Evolutionary conservation across 345 rosid genomes (phyloP), one percentile per base, ranked within the genome.

Genomic region (Ailanthus altissimus): DNA sequence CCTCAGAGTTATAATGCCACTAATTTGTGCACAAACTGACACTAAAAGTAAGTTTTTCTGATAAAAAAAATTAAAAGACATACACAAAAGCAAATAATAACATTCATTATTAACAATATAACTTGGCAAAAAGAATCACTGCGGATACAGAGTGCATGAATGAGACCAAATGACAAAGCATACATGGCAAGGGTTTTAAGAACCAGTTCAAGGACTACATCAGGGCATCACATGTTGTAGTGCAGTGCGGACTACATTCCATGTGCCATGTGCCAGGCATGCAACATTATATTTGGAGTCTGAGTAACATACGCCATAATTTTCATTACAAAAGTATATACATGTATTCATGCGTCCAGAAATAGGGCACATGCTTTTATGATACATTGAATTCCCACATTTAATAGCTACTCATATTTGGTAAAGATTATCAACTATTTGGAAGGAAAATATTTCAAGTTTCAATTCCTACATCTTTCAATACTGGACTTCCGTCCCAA

Each of bases 151-250:
- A 45, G 53, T n/a, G n/a, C n/a, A n/a, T n/a, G n/a, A n/a, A n/a
- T n/a, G 23, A 28, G 43, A 26, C 23, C 16, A 28, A 28, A 49
- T 58, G 1, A 16, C 40, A 32, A 68, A 49, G n/a, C 18, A 26
- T 6, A 49, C 7, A 23, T 3, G 32, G 42, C 61, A 70, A 28
- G 61, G 61, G 8, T 51, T 70, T 36, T 54, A 11, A 18, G 25
- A 69, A 70, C 74, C 62, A 50, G 59, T 18, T 28, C 47, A 70
- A 32, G 28, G 47, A 70, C n/a, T 38, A 51, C 14, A 40, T 38
- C 45, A 20, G 46, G 73, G 28, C 4, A 54, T n/a, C 74, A n/a
- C 10, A 32, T 49, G 43, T 49, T 26, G 73, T 49, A 68, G 6
- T 49, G 6, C 36, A 47, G 40, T 36, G 16, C 40, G 26, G 43